Conservation (phyloP, 2,329 filamentous ascomycete species). For the Drechmeria coniospora region DNA sequence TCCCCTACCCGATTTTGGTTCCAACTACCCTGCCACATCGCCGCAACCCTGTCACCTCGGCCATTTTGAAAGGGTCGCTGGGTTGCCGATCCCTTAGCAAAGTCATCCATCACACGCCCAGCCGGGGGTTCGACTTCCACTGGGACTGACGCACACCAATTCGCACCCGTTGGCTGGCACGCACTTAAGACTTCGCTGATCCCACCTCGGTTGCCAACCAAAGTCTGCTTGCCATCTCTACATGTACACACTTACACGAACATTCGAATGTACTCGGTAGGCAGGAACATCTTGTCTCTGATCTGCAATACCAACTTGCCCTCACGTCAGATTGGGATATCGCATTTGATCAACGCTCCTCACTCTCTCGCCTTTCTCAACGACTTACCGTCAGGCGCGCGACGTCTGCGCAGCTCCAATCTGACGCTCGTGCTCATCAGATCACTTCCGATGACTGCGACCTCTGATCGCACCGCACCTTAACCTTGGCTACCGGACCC, state of each 20-base stretch:
- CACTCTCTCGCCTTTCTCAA: slow-evolving; percentile 1
- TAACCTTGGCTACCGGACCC: too few species aligned
- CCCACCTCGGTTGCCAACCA: slow-evolving; percentile 25
- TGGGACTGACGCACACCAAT: slow-evolving; percentile 25
- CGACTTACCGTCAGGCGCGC: too few species aligned
- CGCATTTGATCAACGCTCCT: slow-evolving; percentile 36
- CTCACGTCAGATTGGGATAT: slow-evolving; percentile 28
- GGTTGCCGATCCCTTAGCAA: slow-evolving; percentile 37
- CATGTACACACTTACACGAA: too few species aligned
- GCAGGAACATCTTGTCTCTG: slow-evolving; percentile 22
- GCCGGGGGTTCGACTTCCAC: slow-evolving; percentile 16
- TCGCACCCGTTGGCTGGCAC: slow-evolving; percentile 20
- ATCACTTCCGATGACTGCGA: too few species aligned
- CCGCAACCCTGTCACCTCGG: slow-evolving; percentile 29
- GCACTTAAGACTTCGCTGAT: slow-evolving; percentile 48
- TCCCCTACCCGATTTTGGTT: slow-evolving; percentile 18
- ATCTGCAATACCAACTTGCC: slow-evolving; percentile 30
- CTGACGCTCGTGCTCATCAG: too few species aligned
- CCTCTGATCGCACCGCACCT: not conserved
- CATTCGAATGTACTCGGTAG: too few species aligned
- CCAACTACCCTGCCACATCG: slow-evolving; percentile 24
- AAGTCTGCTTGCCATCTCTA: slow-evolving; percentile 17
- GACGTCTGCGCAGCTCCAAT: too few species aligned
- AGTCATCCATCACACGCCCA: slow-evolving; percentile 38
- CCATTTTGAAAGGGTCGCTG: slow-evolving; percentile 34